Percentiles rank a stretch among this genome's conserved stretches.
phyloP scores from a whole-genome alignment of 768 basidiomycete species.

The Panellus pusillus region DNA sequence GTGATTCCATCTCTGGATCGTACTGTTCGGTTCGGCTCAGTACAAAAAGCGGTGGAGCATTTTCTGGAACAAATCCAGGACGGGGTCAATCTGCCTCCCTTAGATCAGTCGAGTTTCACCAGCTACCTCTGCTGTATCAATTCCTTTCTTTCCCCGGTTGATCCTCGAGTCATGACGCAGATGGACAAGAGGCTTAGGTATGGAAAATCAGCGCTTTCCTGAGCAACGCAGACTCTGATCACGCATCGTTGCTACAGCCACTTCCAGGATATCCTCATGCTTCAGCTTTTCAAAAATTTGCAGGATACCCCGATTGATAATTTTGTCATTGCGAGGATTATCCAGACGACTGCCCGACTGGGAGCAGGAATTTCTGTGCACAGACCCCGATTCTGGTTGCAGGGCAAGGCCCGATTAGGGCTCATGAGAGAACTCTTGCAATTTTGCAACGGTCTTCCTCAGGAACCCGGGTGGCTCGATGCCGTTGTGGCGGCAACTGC shows the following conservation, averaged over 20 bases:
- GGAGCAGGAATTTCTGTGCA: not conserved
- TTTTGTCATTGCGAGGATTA: not conserved
- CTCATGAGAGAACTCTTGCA: not conserved
- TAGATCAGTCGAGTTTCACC: not conserved
- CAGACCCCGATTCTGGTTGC: too few relatives aligned
- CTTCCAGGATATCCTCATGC: not conserved
- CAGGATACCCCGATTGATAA: not conserved
- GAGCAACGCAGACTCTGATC: too few relatives aligned
- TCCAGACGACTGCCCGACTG: not conserved
- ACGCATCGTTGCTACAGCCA: not conserved
- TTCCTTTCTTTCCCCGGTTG: not conserved
- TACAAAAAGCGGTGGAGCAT: not conserved
- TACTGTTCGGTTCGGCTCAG: too few relatives aligned
- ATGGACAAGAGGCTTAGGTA: not conserved
- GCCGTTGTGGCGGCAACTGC: not conserved
- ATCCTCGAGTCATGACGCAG: not conserved
- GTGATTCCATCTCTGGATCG: not conserved
- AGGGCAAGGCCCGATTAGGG: too few relatives aligned
- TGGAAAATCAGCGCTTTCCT: too few relatives aligned
- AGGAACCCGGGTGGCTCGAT: not conserved
- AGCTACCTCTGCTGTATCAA: constrained; percentile 2
- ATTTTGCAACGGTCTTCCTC: not conserved
- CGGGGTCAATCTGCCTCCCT: not conserved
- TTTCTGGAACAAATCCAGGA: not conserved
- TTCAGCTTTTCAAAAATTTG: not conserved